These are phyloP conservation scores for Sarcodon aspratus DNA, from an alignment of 768 basidiomycete genomes.

Conservation along the genomic window DNA sequence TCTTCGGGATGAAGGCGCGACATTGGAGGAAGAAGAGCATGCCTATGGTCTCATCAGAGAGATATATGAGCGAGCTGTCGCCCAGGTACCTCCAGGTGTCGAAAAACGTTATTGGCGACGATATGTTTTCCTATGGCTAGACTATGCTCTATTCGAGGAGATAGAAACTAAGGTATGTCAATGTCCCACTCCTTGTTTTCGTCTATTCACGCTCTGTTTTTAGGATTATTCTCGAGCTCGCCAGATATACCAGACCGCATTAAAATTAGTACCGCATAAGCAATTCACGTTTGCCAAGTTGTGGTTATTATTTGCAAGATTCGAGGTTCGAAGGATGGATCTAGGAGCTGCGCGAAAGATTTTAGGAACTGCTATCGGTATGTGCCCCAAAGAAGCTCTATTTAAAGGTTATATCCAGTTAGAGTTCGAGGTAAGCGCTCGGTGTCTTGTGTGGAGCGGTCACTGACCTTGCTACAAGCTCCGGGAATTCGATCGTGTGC, in stretches of 20 bases:
- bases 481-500: conserved; percentile 91
- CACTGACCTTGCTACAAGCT: conserved; percentile 34
- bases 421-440: conserved; percentile 64
- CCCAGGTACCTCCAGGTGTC: conserved; percentile 86
- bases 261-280: conserved; percentile 88
- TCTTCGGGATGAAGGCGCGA: conserved; percentile 63
- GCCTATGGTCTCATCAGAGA: conserved; percentile 68
- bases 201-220: not conserved
- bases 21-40: conserved; percentile 55
- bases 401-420: conserved; percentile 96
- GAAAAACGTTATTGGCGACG: conserved; percentile 91
- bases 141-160: conserved; percentile 96
- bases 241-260: conserved; percentile 86
- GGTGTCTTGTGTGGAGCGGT: not conserved
- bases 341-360: conserved; percentile 80
- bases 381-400: conserved; percentile 91
- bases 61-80: conserved; percentile 91
- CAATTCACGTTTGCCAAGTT: conserved; percentile 96
- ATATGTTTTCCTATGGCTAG: conserved; percentile 87
- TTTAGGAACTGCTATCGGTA: conserved; percentile 82
- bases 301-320: conserved; percentile 88
- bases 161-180: conserved; percentile 72
- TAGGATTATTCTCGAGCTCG: conserved; percentile 80
- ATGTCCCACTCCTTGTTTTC: not conserved
- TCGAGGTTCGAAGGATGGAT: conserved; percentile 80